Base-by-base conservation (phyloP, 2,329 filamentous ascomycete genomes). In the Clonostachys byssicola region DNA sequence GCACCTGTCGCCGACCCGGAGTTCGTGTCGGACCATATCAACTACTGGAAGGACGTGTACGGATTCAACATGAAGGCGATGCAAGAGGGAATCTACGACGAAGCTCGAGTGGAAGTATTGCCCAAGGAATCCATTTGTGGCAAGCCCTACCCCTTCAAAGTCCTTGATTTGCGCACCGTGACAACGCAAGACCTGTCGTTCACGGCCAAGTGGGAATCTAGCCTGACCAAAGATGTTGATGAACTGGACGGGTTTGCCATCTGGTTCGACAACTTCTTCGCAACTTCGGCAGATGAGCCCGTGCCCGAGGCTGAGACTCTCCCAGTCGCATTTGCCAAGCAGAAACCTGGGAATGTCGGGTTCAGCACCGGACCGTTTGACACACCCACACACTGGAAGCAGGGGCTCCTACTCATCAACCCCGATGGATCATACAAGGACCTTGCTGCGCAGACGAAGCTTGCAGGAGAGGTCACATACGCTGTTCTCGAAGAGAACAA, bases 241-340 rank as follows among this genome's bases (percentile, higher is more conserved):
- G 71, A 75, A 2, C 71, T 96, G n/a, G 90, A 96, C 60, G 92
- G 89, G 5, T 95, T 91, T 65, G 76, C 90, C 13, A 79, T 96
- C 55, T 96, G 92, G 89, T 96, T 96, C 62, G 92, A 97, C 64
- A 92, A 87, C 20, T 94, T 94, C 73, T 96, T 96, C 68, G 80
- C 87, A 54, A 81, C 84, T 10, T 78, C 79, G 0, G 71, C 77
- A 35, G 68, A 75, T 35, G 68, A 75, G 33, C 67, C 73, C 18
- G 70, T 81, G 42, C 72, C 75, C 9, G 52, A 72, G 9, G 67
- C 75, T 33, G 66, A 77, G 50, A 72, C 72, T n/a, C 80, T 81
- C 44, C 81, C 83, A 0, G 73, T 83, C 47, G 73, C 78, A 5
- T 91, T 86, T 81, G 67, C 64, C 6, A 77, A 79, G 52, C 71